Evolutionary conservation across 1,284 basidiomycete species (phyloP), one percentile per base, ranked within the genome.

Genomic region (Cryptococcus jaspeensis): DNA sequence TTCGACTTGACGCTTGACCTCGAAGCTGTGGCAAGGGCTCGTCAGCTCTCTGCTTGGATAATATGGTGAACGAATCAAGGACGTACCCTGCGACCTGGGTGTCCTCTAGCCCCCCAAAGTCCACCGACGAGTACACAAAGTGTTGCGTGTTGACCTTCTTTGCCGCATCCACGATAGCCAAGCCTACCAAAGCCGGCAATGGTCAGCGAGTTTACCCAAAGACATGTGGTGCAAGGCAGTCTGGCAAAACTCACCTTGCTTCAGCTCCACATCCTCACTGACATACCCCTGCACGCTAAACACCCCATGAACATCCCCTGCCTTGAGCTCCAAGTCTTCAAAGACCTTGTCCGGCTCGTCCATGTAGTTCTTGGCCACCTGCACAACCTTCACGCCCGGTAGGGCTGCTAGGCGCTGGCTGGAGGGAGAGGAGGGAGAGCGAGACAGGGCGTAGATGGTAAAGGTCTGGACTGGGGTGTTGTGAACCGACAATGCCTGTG

Each of bases 131-230:
- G 50, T 74, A 78, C 38, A 80, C 70, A 48, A 80, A 76, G 56
- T 79, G 77, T 61, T 77, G 66, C 38, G 78, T 74, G 45, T 73
- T 72, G 18, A 68, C 71, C 16, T 60, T n/a, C n/a, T n/a, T n/a
- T n/a, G n/a, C n/a, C n/a, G n/a, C n/a, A n/a, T n/a, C n/a, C n/a
- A n/a, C n/a, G n/a, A n/a, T n/a, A n/a, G n/a, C n/a, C n/a, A n/a
- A n/a, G n/a, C n/a, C n/a, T n/a, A n/a, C n/a, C n/a, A n/a, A n/a
- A n/a, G n/a, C n/a, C n/a, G n/a, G n/a, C n/a, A n/a, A n/a, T n/a
- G n/a, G n/a, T n/a, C n/a, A n/a, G n/a, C n/a, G n/a, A n/a, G n/a
- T n/a, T n/a, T n/a, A n/a, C n/a, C n/a, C n/a, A n/a, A n/a, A n/a
- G n/a, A n/a, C n/a, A n/a, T n/a, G n/a, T n/a, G n/a, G n/a, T n/a